Percentiles rank a stretch among this genome's conserved stretches.
phyloP scores from a whole-genome alignment of 2,329 filamentous ascomycete species.

The Zymoseptoria ardabiliae region DNA sequence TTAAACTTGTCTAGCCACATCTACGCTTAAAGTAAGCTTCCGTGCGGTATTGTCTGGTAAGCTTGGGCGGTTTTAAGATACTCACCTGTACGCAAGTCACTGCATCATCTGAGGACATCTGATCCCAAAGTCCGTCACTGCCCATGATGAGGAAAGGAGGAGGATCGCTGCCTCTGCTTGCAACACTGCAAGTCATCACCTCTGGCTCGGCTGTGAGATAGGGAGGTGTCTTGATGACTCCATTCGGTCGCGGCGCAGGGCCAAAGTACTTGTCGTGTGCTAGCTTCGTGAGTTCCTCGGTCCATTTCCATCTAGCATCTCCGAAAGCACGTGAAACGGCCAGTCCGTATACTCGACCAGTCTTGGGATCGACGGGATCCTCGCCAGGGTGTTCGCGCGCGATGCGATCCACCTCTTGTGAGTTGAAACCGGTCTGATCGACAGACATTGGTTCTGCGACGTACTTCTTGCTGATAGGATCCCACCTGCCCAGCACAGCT shows the following conservation, averaged over 20 bases:
- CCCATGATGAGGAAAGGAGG: conserved; percentile 58
- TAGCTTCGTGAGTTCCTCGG: conserved; percentile 41
- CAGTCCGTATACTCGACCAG: conserved; percentile 55
- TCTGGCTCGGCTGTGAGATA: conserved; percentile 63
- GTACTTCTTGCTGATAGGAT: conserved; percentile 41
- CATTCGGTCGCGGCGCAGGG: conserved; percentile 39
- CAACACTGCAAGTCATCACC: conserved; percentile 50
- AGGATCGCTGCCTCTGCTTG: conserved; percentile 33
- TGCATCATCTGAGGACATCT: conserved; percentile 27
- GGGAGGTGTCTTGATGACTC: conserved; percentile 47
- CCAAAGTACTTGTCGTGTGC: conserved; percentile 45
- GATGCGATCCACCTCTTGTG: conserved; percentile 50
- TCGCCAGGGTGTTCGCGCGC: conserved; percentile 56
- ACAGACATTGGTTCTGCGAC: conserved; percentile 48
- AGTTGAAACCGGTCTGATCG: conserved; percentile 61
- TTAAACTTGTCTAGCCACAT: conserved; percentile 45
- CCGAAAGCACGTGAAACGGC: conserved; percentile 61
- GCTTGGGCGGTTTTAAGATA: background rate
- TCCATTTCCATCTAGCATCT: conserved; percentile 62
- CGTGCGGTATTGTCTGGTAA: background rate
- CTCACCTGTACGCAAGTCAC: conserved; percentile 38
- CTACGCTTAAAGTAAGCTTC: background rate
- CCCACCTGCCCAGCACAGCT: conserved; percentile 53
- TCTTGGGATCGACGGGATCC: conserved; percentile 47
- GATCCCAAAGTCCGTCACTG: conserved; percentile 56